Evolutionary conservation across 31 red algal genomes (phyloP).

Genomic region (Asparagopsis taxiformis): DNA sequence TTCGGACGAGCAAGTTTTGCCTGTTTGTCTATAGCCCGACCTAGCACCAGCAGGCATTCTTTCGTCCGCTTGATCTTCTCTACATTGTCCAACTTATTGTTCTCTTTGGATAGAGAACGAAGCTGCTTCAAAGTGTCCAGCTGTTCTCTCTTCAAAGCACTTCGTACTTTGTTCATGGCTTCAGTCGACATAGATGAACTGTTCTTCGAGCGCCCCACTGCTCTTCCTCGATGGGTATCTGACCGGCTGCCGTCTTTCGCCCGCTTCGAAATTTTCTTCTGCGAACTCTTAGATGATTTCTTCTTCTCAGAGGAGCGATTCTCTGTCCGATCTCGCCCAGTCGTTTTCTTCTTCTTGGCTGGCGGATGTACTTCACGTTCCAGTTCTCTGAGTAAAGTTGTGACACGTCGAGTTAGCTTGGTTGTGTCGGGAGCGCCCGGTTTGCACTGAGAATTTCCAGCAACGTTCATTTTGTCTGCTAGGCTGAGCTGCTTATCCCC

Average conservation of each 20-base stretch:
- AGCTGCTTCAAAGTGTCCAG: slow-evolving; percentile 56
- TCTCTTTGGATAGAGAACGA: slow-evolving; percentile 48
- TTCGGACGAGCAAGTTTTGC: too few species aligned
- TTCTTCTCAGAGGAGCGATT: neutral
- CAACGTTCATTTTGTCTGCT: slow-evolving; percentile 75
- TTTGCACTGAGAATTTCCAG: slow-evolving; percentile 39
- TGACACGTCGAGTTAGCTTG: slow-evolving; percentile 53
- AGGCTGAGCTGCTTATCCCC: slow-evolving; percentile 68
- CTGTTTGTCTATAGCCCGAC: slow-evolving; percentile 42
- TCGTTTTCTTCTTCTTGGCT: neutral
- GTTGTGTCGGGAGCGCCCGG: slow-evolving; percentile 71
- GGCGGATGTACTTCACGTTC: slow-evolving; percentile 32
- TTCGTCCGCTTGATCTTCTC: slow-evolving; percentile 71
- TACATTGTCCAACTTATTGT: slow-evolving; percentile 44
- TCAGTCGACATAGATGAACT: too few species aligned
- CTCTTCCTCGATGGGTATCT: too few species aligned
- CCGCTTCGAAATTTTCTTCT: too few species aligned
- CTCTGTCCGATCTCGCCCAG: slow-evolving; percentile 2
- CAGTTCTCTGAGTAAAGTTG: slow-evolving; percentile 55
- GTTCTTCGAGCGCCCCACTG: too few species aligned
- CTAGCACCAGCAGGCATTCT: slow-evolving; percentile 65
- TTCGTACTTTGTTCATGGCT: slow-evolving; percentile 12
- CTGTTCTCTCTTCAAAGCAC: slow-evolving; percentile 35
- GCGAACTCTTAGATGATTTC: neutral
- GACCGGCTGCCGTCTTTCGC: too few species aligned